Conservation (phyloP, 345 rosid species). For the Pseudoturritis turrita region DNA sequence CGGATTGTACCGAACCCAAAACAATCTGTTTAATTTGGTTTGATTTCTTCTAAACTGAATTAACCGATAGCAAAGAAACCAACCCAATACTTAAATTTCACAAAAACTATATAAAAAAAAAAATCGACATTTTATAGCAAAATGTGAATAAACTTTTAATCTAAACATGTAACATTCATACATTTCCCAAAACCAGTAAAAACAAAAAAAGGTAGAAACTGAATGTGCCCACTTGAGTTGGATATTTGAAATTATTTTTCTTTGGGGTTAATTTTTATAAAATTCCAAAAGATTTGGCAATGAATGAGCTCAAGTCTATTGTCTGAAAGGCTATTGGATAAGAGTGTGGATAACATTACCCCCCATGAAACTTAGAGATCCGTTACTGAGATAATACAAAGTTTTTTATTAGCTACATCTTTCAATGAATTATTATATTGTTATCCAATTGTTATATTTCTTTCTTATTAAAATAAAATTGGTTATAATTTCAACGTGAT, state of each 20-base stretch:
- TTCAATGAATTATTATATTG: not conserved
- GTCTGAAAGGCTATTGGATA: slow-evolving; percentile 14
- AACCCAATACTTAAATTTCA: not conserved
- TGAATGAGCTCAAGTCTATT: slow-evolving; percentile 19
- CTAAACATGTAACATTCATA: not conserved
- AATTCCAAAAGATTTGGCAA: not conserved
- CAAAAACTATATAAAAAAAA: not conserved
- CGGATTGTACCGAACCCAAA: slow-evolving; percentile 8
- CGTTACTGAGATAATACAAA: not conserved
- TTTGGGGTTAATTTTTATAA: not conserved
- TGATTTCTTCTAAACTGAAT: not conserved
- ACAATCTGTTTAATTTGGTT: not conserved
- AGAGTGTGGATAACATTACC: slow-evolving; percentile 26
- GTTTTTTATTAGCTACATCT: not conserved
- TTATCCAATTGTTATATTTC: not conserved
- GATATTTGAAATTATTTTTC: not conserved
- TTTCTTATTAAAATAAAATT: not conserved
- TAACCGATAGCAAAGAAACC: not conserved
- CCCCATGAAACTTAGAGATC: slow-evolving; percentile 4
- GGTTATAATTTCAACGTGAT: not conserved
- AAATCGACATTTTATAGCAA: not conserved
- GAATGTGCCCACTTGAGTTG: not conserved
- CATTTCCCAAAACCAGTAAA: not conserved
- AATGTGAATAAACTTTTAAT: not conserved
- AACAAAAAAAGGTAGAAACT: not conserved